Evolutionary conservation across 495 filamentous ascomycete species (phyloP).

Genomic region (Trypethelium eluteriae): DNA sequence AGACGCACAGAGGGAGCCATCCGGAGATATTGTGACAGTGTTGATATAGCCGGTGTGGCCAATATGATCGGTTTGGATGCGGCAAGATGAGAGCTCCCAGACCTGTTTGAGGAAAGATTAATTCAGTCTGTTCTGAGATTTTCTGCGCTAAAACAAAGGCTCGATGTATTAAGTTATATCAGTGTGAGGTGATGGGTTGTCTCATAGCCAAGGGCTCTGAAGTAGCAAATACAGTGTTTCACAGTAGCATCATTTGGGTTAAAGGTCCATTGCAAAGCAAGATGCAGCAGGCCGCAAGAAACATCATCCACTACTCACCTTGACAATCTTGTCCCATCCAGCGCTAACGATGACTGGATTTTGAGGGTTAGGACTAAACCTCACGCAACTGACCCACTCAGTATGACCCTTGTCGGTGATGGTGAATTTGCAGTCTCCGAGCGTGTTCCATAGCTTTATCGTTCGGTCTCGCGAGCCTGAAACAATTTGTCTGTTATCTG

Average conservation of each 20-base stretch:
- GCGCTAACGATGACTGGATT: slow-evolving; percentile 99
- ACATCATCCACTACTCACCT: slow-evolving; percentile 58
- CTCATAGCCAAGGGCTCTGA: slow-evolving; percentile 99
- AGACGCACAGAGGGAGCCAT: slow-evolving; percentile 97
- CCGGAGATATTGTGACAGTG: slow-evolving; percentile 99
- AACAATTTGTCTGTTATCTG: slow-evolving; percentile 99
- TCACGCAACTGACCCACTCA: slow-evolving; percentile 99
- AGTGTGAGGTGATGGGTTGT: slow-evolving; percentile 89
- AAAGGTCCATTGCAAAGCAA: neutral
- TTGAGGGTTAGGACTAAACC: slow-evolving; percentile 99
- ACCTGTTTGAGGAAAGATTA: slow-evolving; percentile 51
- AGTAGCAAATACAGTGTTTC: slow-evolving; percentile 99
- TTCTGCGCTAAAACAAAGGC: no score
- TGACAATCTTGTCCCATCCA: slow-evolving; percentile 99
- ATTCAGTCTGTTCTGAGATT: neutral
- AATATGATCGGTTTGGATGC: slow-evolving; percentile 99
- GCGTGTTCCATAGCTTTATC: slow-evolving; percentile 99
- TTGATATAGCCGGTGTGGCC: slow-evolving; percentile 99
- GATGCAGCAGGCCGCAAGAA: slow-evolving; percentile 19
- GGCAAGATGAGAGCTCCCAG: slow-evolving; percentile 98
- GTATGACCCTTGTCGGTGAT: slow-evolving; percentile 99
- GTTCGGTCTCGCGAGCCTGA: slow-evolving; percentile 94
- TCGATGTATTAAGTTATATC: slow-evolving; percentile 44
- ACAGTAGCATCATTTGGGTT: slow-evolving; percentile 73
- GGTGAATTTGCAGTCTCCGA: slow-evolving; percentile 99